Conservation (phyloP, 768 basidiomycete species). For the Boletus reticuloceps region DNA sequence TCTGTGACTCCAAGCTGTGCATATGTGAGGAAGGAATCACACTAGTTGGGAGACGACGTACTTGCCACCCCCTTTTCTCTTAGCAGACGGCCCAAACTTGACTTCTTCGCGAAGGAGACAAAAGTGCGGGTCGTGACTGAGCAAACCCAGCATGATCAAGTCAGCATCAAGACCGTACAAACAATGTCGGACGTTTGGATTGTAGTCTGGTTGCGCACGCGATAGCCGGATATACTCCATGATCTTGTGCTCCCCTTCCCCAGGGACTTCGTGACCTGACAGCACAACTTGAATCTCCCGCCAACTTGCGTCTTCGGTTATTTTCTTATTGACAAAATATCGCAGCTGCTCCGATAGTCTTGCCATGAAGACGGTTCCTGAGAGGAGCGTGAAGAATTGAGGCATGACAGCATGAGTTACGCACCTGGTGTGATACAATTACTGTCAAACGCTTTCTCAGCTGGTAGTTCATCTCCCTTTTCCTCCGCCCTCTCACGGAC, state of each 20-base stretch:
- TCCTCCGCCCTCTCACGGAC: constrained; percentile 79
- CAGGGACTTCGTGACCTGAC: constrained; percentile 97
- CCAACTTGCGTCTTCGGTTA: constrained; percentile 96
- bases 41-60: constrained; percentile 21
- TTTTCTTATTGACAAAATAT: constrained; percentile 98
- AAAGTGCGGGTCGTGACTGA: constrained; percentile 99
- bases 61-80: constrained; percentile 66
- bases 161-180: constrained; percentile 98
- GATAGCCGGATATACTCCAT: constrained; percentile 98
- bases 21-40: constrained; percentile 7
- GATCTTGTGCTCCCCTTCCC: constrained; percentile 99
- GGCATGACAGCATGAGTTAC: constrained; percentile 20
- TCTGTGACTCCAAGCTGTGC: constrained; percentile 66
- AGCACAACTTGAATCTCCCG: constrained; percentile 87
- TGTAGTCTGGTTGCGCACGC: constrained; percentile 93
- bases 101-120: constrained; percentile 97
- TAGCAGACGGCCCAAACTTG: constrained; percentile 84
- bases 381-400: neutral
- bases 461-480: constrained; percentile 89
- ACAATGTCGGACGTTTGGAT: constrained; percentile 96
- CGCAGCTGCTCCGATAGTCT: constrained; percentile 87
- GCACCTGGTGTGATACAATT: constrained; percentile 98
- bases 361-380: constrained; percentile 95
- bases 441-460: constrained; percentile 95
- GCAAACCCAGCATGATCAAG: constrained; percentile 93